Evolutionary conservation across 2,329 filamentous ascomycete genomes (phyloP), one percentile per base, ranked within the genome.

Genomic region (Gaeumannomyces sp.): DNA sequence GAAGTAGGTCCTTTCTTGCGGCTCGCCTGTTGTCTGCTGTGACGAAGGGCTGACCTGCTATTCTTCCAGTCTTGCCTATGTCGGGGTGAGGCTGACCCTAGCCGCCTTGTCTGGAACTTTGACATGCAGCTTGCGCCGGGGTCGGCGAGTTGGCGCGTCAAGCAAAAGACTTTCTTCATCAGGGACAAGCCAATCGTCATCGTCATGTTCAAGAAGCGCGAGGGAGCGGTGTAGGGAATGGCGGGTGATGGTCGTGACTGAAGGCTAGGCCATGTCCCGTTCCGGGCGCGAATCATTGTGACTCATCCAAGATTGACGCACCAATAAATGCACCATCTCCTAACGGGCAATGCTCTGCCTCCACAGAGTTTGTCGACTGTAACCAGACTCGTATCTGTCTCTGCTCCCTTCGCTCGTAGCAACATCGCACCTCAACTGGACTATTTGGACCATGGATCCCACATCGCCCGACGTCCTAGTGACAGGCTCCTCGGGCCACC

Each of bases 61-160:
- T 7, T 19, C 38, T 45, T 22, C 38, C 1, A 45, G 38, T 65
- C 72, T 83, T 38, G 79, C 79, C 22, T 81, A 80, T 62, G 72
- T 76, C n/a, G 80, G 83, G 68, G 78, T 81, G 74, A 73, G 80
- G 11, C 69, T 81, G 6, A 78, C 81, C 35, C 69, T 82, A 76
- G 78, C 0, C 75, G 74, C 6, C 64, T 83, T 2, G 67, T 83
- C 0, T 82, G 75, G 69, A 78, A 79, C 61, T 82, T 81, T 65
- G 79, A 83, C 63, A 64, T 81, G 65, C 69, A 71, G 59, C 69
- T 80, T n/a, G 70, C 71, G 1, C 68, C 76, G 2, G 71, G 73
- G 16, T 69, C 71, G 29, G 60, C 68, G 3, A 65, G 71, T 38
- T 78, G 76, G 76, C 65, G 75, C 0, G 65, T 27, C 2, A 53